Evolutionary conservation across 192 early-diverging fungal genomes (phyloP), one percentile per base, ranked within the genome.

Genomic region (Coemansia sp.): DNA sequence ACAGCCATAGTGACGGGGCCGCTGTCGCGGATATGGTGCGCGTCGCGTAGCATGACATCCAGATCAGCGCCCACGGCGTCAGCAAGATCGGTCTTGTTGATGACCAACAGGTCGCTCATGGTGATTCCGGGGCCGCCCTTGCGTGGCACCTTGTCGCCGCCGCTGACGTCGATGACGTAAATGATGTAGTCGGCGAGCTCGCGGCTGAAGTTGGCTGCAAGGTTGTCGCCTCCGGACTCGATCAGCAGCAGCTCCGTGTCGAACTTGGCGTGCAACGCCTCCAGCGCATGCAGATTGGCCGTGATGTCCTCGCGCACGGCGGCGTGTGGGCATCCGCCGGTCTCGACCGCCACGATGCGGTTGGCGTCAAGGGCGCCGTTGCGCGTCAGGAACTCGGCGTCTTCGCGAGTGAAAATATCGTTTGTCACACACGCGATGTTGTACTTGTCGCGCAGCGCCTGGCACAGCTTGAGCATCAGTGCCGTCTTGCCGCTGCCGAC

Each of bases 111-210:
- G 67, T 98, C 96, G 62, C 91, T 93, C 74, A 96, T 93, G 7
- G 94, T 96, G 63, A 96, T 98, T 61, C 96, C 96, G n/a, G 94
- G 94, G 7, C 96, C 96, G 56, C 96, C 96, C 84, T 98, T 98
- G 37, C 96, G 87, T 46, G 96, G 96, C 43, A 98, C 89, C 77
- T 98, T 98, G 74, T 96, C 95, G 52, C 96, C 96, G 65, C 96
- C 95, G 37, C 93, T 92, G 33, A 96, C 95, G 71, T 98, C 96
- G 73, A 98, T 98, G 21, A 98, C 95, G 71, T 96, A 98, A 59
- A 98, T 95, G 70, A 95, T 97, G 67, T 88, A 97, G 71, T 95
- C 95, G 4, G 95, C 94, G 72, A 85, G 74, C 66, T 85, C 86
- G 53, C 89, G 82, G 58, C 87, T 89, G 55, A 92, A 93, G 72